Conservation (phyloP, 139 green algal genomes). For the Chlamydomonas sp. region DNA sequence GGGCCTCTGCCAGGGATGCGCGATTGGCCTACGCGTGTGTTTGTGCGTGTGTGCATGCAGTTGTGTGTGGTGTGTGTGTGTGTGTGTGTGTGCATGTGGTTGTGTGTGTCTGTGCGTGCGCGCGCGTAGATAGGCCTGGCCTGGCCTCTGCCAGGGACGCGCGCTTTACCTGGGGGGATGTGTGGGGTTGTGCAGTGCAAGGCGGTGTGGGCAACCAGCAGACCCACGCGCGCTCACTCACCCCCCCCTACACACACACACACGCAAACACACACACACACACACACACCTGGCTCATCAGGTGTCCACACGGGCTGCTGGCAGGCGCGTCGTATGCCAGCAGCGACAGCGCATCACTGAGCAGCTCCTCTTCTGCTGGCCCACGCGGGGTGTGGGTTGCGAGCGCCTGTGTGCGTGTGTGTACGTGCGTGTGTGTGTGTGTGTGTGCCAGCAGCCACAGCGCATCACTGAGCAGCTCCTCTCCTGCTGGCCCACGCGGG, state of each 20-base stretch:
- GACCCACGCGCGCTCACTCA: constrained; percentile 10
- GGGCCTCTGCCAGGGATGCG: too few relatives aligned
- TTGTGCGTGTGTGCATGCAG: not conserved
- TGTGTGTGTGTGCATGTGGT: too few relatives aligned
- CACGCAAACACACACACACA: not conserved
- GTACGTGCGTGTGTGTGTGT: not conserved
- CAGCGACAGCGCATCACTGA: constrained; percentile 52
- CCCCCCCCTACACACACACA: too few relatives aligned
- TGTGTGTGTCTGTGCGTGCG: too few relatives aligned
- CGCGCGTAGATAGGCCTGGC: too few relatives aligned
- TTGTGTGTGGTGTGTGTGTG: too few relatives aligned
- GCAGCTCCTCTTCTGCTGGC: constrained; percentile 32
- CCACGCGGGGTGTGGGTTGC: constrained; percentile 10
- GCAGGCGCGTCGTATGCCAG: constrained; percentile 63
- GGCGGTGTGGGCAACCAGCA: constrained; percentile 22
- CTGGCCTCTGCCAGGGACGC: too few relatives aligned
- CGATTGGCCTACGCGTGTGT: too few relatives aligned
- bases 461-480: not conserved
- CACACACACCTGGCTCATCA: constrained; percentile 36
- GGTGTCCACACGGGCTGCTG: constrained; percentile 41
- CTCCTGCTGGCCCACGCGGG: not conserved
- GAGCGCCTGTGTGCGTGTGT: not conserved
- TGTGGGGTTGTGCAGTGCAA: too few relatives aligned
- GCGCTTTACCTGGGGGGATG: too few relatives aligned
- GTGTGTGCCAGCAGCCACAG: not conserved